A percentile compares a stretch with the other conserved stretches of the same genome.
phyloP scores from a whole-genome alignment of 2,329 filamentous ascomycete genomes.

The Pleurostoma richardsiae region DNA sequence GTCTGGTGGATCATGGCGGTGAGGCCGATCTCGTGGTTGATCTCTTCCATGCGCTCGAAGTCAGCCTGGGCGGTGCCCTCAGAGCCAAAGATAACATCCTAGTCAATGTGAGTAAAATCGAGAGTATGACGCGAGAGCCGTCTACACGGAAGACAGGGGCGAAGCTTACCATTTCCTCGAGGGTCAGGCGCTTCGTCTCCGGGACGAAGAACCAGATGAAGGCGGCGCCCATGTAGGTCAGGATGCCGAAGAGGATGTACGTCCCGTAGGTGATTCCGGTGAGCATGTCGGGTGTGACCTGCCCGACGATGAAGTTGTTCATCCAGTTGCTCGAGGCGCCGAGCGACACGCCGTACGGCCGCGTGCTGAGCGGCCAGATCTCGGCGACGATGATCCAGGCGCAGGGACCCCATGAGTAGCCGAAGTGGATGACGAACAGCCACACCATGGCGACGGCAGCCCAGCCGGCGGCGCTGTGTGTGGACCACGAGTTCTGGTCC shows the following conservation, averaged over 20 bases:
- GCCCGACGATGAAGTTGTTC: conserved; percentile 61
- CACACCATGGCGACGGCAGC: conserved; percentile 64
- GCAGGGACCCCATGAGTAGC: conserved; percentile 70
- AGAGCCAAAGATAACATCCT: conserved; percentile 63
- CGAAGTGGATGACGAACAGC: conserved; percentile 72
- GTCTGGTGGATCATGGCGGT: conserved; percentile 28
- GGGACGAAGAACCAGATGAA: conserved; percentile 62
- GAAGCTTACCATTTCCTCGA: conserved; percentile 55
- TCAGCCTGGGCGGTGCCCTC: conserved; percentile 64
- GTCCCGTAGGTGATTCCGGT: conserved; percentile 62
- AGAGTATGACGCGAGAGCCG: background rate
- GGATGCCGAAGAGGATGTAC: conserved; percentile 63
- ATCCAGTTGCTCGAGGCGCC: conserved; percentile 64
- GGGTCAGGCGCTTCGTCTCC: conserved; percentile 57
- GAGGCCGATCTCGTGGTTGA: conserved; percentile 65
- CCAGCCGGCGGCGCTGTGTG: conserved; percentile 62
- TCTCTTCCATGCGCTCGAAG: conserved; percentile 66
- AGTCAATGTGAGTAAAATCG: background rate
- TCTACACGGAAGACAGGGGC: background rate
- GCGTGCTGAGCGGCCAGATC: conserved; percentile 66
- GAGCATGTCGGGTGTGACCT: conserved; percentile 66
- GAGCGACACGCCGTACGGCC: conserved; percentile 66
- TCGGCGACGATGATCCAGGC: conserved; percentile 72
- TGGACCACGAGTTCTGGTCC: conserved; percentile 52
- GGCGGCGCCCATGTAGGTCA: conserved; percentile 57